Evolutionary conservation across 1,139 yeast species (phyloP), one percentile per base, ranked within the genome.

Genomic region (Taphrina sp.): DNA sequence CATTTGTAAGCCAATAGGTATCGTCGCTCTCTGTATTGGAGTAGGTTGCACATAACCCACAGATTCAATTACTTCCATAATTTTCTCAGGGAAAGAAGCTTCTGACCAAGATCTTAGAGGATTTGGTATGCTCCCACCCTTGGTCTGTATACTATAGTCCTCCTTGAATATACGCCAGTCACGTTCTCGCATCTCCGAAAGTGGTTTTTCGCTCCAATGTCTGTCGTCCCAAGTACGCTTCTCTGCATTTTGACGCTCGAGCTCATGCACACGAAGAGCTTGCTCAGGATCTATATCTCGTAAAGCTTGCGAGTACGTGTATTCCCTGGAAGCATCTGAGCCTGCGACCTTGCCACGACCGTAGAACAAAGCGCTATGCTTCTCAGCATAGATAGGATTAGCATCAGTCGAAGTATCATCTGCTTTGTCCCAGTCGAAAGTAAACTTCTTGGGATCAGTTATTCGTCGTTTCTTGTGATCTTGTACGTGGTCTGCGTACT

Each of bases 141-240:
- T 81, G 1, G 80, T 74, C 1, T 75, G 72, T 24, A 90, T 88
- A 60, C 77, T 78, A 66, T 73, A 86, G 63, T 90, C 96, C 65
- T 88, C 95, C 61, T 78, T 79, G 66, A 90, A 74, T 46, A 88
- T 84, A 59, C 96, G 75, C 97, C 97, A 92, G 67, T 92, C 98
- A 59, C 96, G 74, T 0, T 76, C 72, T 0, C 79, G 78, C 98
- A 92, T 89, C 44, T 79, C 76, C 0, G 69, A 69, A 1, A 82
- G 67, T 0, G 76, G 67, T 65, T 92, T 92, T 46, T 80, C 74
- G 0, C 80, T 70, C 97, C 97, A 92, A 62, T 82, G 92, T 10
- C 69, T 62, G 28, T 73, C 76, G 8, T 67, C 67, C 61, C 61
- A 60, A 16, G 63, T 64, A 3, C 51, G 47, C 43, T 61, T 57